Conservation (phyloP, 2,329 filamentous ascomycete species). For the Cladosporium sp. region DNA sequence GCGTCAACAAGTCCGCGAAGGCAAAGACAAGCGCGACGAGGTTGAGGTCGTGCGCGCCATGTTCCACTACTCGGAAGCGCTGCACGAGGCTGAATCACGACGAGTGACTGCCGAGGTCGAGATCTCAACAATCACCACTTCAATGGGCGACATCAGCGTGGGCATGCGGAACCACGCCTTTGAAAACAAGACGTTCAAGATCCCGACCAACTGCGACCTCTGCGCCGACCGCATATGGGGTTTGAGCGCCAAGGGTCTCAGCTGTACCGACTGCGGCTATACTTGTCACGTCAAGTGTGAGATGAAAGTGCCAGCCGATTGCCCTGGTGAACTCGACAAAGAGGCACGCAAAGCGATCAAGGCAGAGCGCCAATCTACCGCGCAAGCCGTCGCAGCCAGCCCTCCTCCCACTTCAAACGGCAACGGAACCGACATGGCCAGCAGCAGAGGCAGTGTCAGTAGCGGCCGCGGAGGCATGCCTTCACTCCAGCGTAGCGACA, state of each 20-base stretch:
- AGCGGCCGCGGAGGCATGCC: conserved; percentile 56
- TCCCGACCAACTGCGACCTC: conserved; percentile 96
- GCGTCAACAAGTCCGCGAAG: conserved; percentile 73
- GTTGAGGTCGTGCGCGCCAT: conserved; percentile 78
- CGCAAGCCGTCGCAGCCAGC: conserved; percentile 49
- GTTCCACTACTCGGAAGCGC: conserved; percentile 76
- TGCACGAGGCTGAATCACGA: conserved; percentile 80
- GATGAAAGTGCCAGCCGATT: conserved; percentile 96
- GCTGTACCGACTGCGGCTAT: conserved; percentile 94
- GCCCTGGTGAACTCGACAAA: conserved; percentile 88
- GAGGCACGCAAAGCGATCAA: conserved; percentile 96
- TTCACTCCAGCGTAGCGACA: conserved; percentile 72
- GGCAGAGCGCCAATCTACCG: conserved; percentile 73
- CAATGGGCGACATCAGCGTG: conserved; percentile 86
- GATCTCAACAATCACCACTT: conserved; percentile 84
- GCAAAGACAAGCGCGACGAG: conserved; percentile 84
- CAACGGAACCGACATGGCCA: conserved; percentile 17
- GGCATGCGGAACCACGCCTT: conserved; percentile 96
- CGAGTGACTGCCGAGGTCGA: conserved; percentile 88
- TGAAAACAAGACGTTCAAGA: conserved; percentile 98
- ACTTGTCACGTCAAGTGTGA: conserved; percentile 98
- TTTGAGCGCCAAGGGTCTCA: conserved; percentile 90
- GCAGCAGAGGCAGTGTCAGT: conserved; percentile 29
- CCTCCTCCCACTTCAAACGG: conserved; percentile 22
- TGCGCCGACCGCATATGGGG: conserved; percentile 98